Base-by-base conservation (phyloP, 345 rosid genomes). In the Sapria himalayana region DNA sequence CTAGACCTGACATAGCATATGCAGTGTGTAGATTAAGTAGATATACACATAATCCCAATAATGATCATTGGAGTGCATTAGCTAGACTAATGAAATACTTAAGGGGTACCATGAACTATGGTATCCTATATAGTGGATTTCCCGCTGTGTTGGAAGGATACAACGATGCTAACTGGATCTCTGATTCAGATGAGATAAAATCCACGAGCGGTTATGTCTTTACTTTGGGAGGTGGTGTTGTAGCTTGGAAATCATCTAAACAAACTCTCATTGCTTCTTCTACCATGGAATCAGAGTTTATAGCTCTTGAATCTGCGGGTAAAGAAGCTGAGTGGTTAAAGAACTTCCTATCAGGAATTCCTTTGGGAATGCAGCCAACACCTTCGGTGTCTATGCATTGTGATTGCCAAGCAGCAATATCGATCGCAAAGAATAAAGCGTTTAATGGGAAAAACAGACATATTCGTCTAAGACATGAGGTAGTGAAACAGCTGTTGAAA, bases 391-490 rank as follows among this genome's bases (percentile, higher is more conserved):
- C 12, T 4, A 32, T 32, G 12, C 12, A 32, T 32, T 32, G 36
- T 32, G 36, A 32, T 32, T 4, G 36, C 36, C 12, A 32, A 32
- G 12, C 36, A 3, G 36, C 36, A 32, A 32, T n/a, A n/a, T n/a
- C n/a, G n/a, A n/a, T n/a, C n/a, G n/a, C n/a, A n/a, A n/a, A n/a
- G n/a, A n/a, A n/a, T 32, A 37, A 37, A 9, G 12, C 41, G 1
- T 37, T 18, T 7, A 37, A 37, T 37, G 41, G 21, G 18, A 37
- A 37, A 18, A 37, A 18, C n/a, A 37, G n/a, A 37, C 22, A 37
- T 37, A 37, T 37, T 17, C n/a, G 12, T 8, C 4, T 37, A 8
- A 37, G 41, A 37, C 41, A 37, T 37, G 22, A 37, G 9, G 22
- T 17, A 15, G 3, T 18, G 0, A 37, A 37, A 3, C 21, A 17